phyloP scores from a whole-genome alignment of 2,329 filamentous ascomycete species.

The Botrytis paeoniae region DNA sequence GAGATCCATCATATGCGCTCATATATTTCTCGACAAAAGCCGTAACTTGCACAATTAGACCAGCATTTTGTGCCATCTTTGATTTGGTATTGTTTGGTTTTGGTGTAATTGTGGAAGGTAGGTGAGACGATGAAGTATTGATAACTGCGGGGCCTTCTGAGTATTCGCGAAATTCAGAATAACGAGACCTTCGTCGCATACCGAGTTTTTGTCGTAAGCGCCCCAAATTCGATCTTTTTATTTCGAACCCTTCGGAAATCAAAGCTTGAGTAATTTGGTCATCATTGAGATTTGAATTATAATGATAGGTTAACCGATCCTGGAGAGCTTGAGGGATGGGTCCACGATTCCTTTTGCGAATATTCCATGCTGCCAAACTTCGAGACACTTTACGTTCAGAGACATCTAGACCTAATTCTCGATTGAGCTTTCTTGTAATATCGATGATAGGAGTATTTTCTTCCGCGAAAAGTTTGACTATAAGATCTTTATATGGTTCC shows the following conservation, averaged over 20 bases:
- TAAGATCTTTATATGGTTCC: constrained; percentile 34
- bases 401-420: constrained; percentile 33
- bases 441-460: constrained; percentile 33
- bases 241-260: constrained; percentile 32
- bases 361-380: constrained; percentile 33
- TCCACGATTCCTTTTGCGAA: constrained; percentile 33
- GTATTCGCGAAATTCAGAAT: constrained; percentile 34
- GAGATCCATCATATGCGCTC: constrained; percentile 76
- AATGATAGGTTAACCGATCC: constrained; percentile 31
- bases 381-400: constrained; percentile 35
- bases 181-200: constrained; percentile 34
- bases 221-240: constrained; percentile 31
- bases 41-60: constrained; percentile 50
- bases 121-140: constrained; percentile 15
- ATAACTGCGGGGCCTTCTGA: constrained; percentile 22
- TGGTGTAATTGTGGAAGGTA: constrained; percentile 8
- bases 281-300: constrained; percentile 37
- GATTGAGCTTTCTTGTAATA: constrained; percentile 32
- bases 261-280: constrained; percentile 32
- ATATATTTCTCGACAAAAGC: constrained; percentile 69
- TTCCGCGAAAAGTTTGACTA: constrained; percentile 32
- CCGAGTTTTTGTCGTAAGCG: constrained; percentile 35
- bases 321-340: constrained; percentile 29
- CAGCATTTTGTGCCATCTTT: constrained; percentile 29
- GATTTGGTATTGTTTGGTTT: constrained; percentile 26